Conservation (phyloP, 352 stramenopile species). For the Blastocystis sp. region DNA sequence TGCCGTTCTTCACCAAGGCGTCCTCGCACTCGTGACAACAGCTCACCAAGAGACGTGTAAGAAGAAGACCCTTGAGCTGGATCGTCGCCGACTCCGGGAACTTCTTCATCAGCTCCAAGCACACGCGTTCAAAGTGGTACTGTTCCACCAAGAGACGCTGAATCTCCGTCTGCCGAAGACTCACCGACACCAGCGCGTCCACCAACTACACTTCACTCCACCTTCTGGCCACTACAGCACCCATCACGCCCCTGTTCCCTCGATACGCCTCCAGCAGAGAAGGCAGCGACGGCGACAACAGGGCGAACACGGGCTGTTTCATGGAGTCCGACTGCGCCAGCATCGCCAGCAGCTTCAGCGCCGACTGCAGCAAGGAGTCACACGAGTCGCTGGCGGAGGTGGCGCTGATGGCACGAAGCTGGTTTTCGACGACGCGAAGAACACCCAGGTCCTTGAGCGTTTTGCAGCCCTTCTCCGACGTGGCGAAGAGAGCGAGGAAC, state of each 20-base stretch:
- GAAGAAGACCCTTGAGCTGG: background rate
- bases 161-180: constrained; percentile 6
- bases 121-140: background rate
- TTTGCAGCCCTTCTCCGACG: background rate
- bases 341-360: background rate
- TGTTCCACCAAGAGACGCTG: background rate
- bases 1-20: background rate
- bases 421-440: background rate
- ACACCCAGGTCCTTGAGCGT: background rate
- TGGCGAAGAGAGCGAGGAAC: background rate
- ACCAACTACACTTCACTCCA: background rate
- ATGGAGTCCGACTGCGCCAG: background rate
- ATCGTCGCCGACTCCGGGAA: background rate
- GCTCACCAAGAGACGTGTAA: constrained; percentile 12
- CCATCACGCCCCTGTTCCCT: background rate
- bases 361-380: no score
- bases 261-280: background rate
- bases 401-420: background rate
- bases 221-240: background rate
- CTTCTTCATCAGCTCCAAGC: constrained; percentile 17
- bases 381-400: no score
- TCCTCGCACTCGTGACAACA: constrained; percentile 23
- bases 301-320: background rate
- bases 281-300: background rate
- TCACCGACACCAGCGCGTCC: background rate